Conservation (phyloP, 2,329 filamentous ascomycete species). For the Coniosporium tulheliwenetii region DNA sequence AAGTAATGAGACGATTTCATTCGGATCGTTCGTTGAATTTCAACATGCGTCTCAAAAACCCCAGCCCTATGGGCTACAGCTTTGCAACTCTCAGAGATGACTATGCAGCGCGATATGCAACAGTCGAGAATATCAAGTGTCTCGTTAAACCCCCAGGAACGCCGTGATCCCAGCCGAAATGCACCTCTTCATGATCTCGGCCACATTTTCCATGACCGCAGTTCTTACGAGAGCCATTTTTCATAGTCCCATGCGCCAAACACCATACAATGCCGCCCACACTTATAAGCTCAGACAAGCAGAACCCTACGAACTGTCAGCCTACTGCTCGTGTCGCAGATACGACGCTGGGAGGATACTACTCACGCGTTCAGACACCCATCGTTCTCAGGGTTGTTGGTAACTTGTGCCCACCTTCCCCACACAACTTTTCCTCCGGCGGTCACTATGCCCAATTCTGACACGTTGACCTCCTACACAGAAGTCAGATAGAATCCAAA, state of each 20-base stretch:
- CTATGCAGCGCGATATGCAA: no score
- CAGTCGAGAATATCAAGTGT: no score
- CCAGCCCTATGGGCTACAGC: no score
- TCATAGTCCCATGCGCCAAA: conserved; percentile 1
- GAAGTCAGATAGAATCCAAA: background rate
- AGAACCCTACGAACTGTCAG: conserved; percentile 2
- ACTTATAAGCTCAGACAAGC: conserved; percentile 4
- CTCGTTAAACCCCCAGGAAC: no score
- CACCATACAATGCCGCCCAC: conserved; percentile 5
- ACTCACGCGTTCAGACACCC: conserved; percentile 43
- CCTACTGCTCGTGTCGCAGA: background rate
- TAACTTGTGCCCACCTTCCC: conserved; percentile 68
- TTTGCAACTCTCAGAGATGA: no score
- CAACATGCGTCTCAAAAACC: no score
- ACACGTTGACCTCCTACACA: conserved; percentile 66
- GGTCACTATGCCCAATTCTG: conserved; percentile 79
- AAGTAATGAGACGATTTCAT: no score
- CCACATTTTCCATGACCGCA: no score
- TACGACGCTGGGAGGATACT: conserved; percentile 3
- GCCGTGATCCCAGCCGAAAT: no score
- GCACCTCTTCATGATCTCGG: no score
- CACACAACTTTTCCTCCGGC: conserved; percentile 86
- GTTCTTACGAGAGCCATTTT: background rate
- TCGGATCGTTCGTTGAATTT: no score
- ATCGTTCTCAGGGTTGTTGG: conserved; percentile 44